Percentiles rank a stretch among this genome's conserved stretches.
These are phyloP conservation scores for Cylindrodendrum hubeiense DNA, from an alignment of 2,329 filamentous ascomycete species.

Conservation along the genomic window DNA sequence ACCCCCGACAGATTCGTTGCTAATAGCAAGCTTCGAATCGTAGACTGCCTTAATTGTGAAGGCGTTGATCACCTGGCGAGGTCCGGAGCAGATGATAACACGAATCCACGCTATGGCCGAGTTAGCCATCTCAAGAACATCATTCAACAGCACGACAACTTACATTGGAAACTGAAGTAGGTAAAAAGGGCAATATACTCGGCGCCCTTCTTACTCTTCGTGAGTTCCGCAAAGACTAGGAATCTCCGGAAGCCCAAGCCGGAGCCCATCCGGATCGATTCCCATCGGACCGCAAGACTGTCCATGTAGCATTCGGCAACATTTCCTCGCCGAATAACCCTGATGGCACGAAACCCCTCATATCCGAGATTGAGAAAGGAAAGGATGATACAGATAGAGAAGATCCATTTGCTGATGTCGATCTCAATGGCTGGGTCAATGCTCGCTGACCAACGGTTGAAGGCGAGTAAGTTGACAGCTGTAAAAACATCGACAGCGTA, in stretches of 20 bases:
- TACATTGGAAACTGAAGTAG: slow-evolving; percentile 81
- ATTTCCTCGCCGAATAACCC: slow-evolving; percentile 85
- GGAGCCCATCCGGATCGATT: slow-evolving; percentile 81
- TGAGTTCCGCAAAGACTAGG: slow-evolving; percentile 91
- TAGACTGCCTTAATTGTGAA: slow-evolving; percentile 90
- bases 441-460: slow-evolving; percentile 88
- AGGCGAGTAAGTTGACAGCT: slow-evolving; percentile 88
- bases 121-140: slow-evolving; percentile 24
- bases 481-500: slow-evolving; percentile 95
- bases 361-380: slow-evolving; percentile 86
- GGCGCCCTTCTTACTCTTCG: slow-evolving; percentile 89
- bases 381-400: slow-evolving; percentile 89
- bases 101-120: slow-evolving; percentile 79
- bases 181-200: slow-evolving; percentile 93
- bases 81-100: slow-evolving; percentile 90
- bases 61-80: slow-evolving; percentile 90
- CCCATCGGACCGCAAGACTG: slow-evolving; percentile 84
- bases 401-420: slow-evolving; percentile 91
- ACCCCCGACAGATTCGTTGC: slow-evolving; percentile 66
- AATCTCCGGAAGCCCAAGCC: slow-evolving; percentile 90
- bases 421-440: slow-evolving; percentile 84
- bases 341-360: slow-evolving; percentile 83
- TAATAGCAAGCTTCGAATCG: slow-evolving; percentile 75
- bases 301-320: slow-evolving; percentile 95
- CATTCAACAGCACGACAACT: slow-evolving; percentile 40